phyloP scores from a whole-genome alignment of 805 yeast species.

The Teunomyces atbi region DNA sequence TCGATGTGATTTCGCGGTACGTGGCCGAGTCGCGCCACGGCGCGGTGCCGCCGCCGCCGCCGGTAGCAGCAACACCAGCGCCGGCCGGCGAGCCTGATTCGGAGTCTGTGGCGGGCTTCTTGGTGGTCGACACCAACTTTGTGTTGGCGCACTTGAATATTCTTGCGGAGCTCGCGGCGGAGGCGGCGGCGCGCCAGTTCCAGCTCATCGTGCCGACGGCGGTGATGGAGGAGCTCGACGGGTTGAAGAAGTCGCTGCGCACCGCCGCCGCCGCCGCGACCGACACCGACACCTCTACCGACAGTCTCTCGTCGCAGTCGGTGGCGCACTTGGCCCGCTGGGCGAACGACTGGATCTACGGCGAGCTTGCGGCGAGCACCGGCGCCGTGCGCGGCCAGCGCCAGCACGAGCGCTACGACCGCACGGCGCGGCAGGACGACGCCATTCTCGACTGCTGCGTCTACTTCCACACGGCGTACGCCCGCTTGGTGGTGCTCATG shows the following conservation, averaged over 20 bases:
- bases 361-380: constrained; percentile 50
- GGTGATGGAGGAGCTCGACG: constrained; percentile 79
- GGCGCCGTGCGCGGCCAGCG: constrained; percentile 65
- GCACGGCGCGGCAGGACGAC: constrained; percentile 60
- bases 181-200: constrained; percentile 44
- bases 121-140: constrained; percentile 84
- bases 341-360: constrained; percentile 79
- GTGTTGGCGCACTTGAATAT: constrained; percentile 64
- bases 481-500: constrained; percentile 52
- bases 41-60: no score
- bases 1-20: constrained; percentile 42
- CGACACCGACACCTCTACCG: no score
- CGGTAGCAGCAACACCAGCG: no score
- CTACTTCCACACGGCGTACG: constrained; percentile 47
- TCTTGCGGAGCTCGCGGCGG: constrained; percentile 48
- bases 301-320: constrained; percentile 23
- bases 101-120: no score
- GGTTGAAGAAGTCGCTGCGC: constrained; percentile 53
- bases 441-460: constrained; percentile 83
- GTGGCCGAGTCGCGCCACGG: constrained; percentile 14
- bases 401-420: constrained; percentile 50
- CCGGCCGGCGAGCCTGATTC: no score
- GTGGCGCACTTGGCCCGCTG: constrained; percentile 61
- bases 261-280: constrained; percentile 9
- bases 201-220: constrained; percentile 65